phyloP scores from a whole-genome alignment of 192 early-diverging fungal species.

The Dissophora ornata region DNA sequence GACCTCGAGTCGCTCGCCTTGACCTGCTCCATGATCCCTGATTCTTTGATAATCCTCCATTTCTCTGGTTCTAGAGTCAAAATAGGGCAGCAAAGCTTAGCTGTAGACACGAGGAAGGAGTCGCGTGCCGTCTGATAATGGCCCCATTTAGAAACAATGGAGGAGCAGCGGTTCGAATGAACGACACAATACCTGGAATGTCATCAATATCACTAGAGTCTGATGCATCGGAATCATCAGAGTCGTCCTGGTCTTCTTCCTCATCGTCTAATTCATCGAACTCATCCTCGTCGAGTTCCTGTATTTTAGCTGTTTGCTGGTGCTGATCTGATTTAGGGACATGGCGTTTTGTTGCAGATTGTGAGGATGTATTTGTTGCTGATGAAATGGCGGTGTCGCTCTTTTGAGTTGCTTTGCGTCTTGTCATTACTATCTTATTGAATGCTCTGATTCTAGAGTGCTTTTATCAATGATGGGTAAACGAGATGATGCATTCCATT shows the following conservation, averaged over 20 bases:
- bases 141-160: too few species aligned
- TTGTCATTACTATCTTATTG: constrained; percentile 2
- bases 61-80: constrained; percentile 49
- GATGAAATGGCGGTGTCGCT: constrained; percentile 28
- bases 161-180: too few species aligned
- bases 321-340: background rate
- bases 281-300: constrained; percentile 21
- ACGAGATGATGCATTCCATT: too few species aligned
- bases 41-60: constrained; percentile 48
- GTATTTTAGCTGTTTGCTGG: constrained; percentile 14
- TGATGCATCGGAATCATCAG: constrained; percentile 23
- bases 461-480: too few species aligned
- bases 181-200: constrained; percentile 23
- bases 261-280: background rate
- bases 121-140: background rate
- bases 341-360: constrained; percentile 17
- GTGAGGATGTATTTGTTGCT: constrained; percentile 10
- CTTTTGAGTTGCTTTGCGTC: constrained; percentile 19
- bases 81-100: constrained; percentile 1
- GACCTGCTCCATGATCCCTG: constrained; percentile 35
- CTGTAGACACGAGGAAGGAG: background rate
- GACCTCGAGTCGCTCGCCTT: background rate
- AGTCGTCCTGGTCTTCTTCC: constrained; percentile 11
- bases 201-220: constrained; percentile 37
- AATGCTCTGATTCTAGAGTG: too few species aligned